Conservation (phyloP, 139 green algal species). For the Volvox reticuliferus region DNA sequence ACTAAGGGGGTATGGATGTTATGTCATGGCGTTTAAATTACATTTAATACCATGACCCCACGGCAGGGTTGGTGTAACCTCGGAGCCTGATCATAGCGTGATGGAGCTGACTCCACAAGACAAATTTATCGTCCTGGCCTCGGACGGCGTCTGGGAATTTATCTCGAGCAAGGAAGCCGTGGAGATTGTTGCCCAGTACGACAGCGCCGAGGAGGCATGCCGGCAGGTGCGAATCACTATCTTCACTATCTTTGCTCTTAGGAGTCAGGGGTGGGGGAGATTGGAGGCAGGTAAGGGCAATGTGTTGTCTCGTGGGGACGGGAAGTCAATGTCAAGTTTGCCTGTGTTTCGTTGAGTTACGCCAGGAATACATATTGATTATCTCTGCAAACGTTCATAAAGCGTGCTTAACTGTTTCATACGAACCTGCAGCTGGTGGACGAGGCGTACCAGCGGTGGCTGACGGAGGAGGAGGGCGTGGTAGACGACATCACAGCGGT, state of each 20-base stretch:
- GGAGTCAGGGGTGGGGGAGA: too few species aligned
- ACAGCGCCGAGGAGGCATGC: constrained; percentile 75
- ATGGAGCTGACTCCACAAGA: constrained; percentile 79
- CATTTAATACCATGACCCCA: too few species aligned
- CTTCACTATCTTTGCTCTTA: too few species aligned
- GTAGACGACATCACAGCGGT: constrained; percentile 93
- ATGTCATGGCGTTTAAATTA: too few species aligned
- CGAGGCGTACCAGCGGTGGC: constrained; percentile 82
- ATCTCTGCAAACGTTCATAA: neutral
- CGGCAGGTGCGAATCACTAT: constrained; percentile 54
- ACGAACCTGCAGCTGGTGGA: constrained; percentile 78
- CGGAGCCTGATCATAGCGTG: constrained; percentile 77
- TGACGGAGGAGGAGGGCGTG: constrained; percentile 86
- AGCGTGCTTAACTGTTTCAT: neutral
- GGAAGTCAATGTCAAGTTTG: neutral
- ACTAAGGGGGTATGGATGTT: too few species aligned
- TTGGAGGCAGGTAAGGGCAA: too few species aligned
- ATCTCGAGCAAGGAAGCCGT: constrained; percentile 91
- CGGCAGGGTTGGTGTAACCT: constrained; percentile 83
- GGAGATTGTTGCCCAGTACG: constrained; percentile 72
- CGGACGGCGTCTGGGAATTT: constrained; percentile 97
- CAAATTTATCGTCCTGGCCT: constrained; percentile 89
- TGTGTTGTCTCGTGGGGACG: too few species aligned
- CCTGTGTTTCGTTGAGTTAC: too few species aligned
- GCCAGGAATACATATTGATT: too few species aligned